Percentiles rank a stretch among this genome's conserved stretches.
Conservation (phyloP, 768 basidiomycete species). For the Russula dissimulans region DNA sequence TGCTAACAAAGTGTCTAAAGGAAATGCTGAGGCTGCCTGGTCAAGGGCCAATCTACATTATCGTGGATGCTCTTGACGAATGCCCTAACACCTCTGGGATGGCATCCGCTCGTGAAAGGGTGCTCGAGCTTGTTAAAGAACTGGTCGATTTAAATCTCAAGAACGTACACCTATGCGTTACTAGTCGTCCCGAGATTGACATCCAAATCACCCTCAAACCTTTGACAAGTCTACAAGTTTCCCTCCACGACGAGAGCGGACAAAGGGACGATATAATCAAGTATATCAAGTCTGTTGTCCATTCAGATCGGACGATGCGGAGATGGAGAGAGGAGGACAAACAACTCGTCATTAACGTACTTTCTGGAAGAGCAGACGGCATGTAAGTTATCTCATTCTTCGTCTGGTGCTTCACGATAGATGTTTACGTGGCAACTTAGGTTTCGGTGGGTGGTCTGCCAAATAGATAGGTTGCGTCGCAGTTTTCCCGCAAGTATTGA, state of each 20-base stretch:
- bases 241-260: background rate
- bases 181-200: background rate
- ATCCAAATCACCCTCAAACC: background rate
- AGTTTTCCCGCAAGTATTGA: background rate
- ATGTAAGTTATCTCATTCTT: background rate
- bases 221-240: background rate
- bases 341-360: background rate
- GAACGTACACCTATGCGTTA: background rate
- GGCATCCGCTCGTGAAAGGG: background rate
- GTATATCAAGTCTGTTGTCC: background rate
- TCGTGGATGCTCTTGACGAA: background rate
- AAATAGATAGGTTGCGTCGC: background rate
- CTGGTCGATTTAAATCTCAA: background rate
- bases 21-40: background rate
- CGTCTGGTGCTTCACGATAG: too few relatives aligned
- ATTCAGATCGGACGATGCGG: background rate
- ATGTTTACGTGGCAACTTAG: background rate
- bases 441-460: slow-evolving; percentile 3
- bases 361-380: background rate
- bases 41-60: background rate
- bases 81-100: background rate
- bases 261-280: background rate
- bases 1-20: background rate
- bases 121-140: background rate
- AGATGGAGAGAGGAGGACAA: background rate